Evolutionary conservation across 140 eudicot species (phyloP).

Genomic region (Stevia rebaudiana): DNA sequence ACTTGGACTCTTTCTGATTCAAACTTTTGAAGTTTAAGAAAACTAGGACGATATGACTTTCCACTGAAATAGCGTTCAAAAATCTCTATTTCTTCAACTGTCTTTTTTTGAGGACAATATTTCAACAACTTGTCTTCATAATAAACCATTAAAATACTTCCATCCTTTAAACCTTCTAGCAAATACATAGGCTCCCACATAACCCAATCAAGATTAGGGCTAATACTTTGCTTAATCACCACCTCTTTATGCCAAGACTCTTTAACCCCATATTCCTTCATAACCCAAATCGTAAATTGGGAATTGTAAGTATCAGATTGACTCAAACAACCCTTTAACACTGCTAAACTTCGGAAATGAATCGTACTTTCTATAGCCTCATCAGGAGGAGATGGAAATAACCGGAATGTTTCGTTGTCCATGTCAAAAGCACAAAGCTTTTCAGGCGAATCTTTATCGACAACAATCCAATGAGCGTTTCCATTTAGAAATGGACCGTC

Average conservation of each 20-base stretch:
- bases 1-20: slow-evolving; percentile 8
- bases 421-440: slow-evolving; percentile 27
- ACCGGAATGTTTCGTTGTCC: slow-evolving; percentile 21
- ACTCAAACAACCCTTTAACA: slow-evolving; percentile 26
- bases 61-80: neutral
- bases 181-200: neutral
- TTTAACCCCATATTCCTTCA: slow-evolving; percentile 34
- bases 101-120: slow-evolving; percentile 10
- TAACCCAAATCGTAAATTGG: slow-evolving; percentile 27
- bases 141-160: slow-evolving; percentile 22
- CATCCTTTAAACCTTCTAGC: slow-evolving; percentile 13
- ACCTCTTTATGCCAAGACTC: slow-evolving; percentile 27
- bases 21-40: slow-evolving; percentile 15
- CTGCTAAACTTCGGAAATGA: slow-evolving; percentile 14
- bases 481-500: slow-evolving; percentile 18
- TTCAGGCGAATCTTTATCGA: neutral
- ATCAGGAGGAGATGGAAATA: slow-evolving; percentile 36
- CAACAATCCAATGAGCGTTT: slow-evolving; percentile 13
- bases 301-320: slow-evolving; percentile 1
- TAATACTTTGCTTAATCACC: slow-evolving; percentile 2
- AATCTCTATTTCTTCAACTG: neutral
- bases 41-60: slow-evolving; percentile 22
- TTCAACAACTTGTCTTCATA: neutral
- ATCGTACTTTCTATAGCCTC: neutral
- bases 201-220: neutral